Evolutionary conservation across 768 basidiomycete genomes (phyloP).

Genomic region (Lyophyllum atratum): DNA sequence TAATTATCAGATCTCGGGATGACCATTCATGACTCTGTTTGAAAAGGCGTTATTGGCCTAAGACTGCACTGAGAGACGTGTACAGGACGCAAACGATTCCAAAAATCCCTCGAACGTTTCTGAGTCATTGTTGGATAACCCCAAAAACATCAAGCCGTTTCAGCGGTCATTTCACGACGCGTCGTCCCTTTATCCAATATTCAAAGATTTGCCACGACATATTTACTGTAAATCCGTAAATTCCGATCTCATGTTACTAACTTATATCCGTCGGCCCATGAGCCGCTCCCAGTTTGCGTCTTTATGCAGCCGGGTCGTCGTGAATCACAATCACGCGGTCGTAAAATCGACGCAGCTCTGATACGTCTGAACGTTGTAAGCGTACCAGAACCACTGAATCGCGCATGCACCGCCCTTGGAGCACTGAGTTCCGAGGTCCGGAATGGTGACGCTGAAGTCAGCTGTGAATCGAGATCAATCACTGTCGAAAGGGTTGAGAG

Average conservation of each 20-base stretch:
- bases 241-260: not conserved
- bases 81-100: not conserved
- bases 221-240: not conserved
- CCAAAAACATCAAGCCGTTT: not conserved
- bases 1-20: not conserved
- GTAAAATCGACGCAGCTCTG: slow-evolving; percentile 38
- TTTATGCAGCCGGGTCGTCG: not conserved
- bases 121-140: not conserved
- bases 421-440: slow-evolving; percentile 31
- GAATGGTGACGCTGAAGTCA: slow-evolving; percentile 32
- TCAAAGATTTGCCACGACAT: not conserved
- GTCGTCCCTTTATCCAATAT: not conserved
- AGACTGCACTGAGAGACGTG: no score
- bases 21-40: not conserved
- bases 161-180: not conserved
- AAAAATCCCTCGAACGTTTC: not conserved
- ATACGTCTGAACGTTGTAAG: slow-evolving; percentile 31
- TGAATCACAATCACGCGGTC: not conserved
- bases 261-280: no score
- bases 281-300: not conserved
- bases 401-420: slow-evolving; percentile 31
- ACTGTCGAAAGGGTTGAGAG: not conserved
- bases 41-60: no score
- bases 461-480: slow-evolving; percentile 17
- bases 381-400: slow-evolving; percentile 41